Conservation (phyloP, 306 rosid species). For the Fragaria ananassa region DNA sequence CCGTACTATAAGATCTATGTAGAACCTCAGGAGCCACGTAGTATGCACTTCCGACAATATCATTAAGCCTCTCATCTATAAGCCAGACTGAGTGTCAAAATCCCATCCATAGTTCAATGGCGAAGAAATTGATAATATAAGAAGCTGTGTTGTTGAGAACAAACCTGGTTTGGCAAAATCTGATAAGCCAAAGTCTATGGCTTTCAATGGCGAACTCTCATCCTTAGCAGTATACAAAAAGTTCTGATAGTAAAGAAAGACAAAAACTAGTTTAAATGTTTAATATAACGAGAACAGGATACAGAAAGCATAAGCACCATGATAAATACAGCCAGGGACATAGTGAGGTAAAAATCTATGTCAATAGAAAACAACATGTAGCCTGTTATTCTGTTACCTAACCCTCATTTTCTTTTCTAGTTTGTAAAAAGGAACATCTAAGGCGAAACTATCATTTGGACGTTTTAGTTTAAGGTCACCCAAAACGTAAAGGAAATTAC, state of each 20-base stretch:
- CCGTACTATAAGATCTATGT: slow-evolving; percentile 88
- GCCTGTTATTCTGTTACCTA: not conserved
- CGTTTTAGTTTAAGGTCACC: not conserved
- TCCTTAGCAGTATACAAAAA: slow-evolving; percentile 81
- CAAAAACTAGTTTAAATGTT: not conserved
- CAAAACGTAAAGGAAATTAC: not conserved
- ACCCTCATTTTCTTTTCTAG: not conserved
- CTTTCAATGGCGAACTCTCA: slow-evolving; percentile 81
- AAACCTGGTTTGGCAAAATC: slow-evolving; percentile 95
- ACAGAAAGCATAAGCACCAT: not conserved
- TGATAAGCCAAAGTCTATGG: slow-evolving; percentile 95
- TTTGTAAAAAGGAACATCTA: not conserved
- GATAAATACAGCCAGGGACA: not conserved
- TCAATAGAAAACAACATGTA: not conserved
- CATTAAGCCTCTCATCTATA: slow-evolving; percentile 95
- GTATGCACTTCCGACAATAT: slow-evolving; percentile 98
- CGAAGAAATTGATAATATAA: slow-evolving; percentile 21
- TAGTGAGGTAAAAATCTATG: too few species aligned
- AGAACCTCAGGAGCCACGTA: slow-evolving; percentile 98
- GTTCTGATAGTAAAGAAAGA: slow-evolving; percentile 50
- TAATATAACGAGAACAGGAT: not conserved
- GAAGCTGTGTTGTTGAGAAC: slow-evolving; percentile 22
- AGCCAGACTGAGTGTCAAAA: slow-evolving; percentile 25
- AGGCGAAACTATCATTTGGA: not conserved
- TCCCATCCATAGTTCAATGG: slow-evolving; percentile 12